These are phyloP conservation scores for Euphorbia corollata DNA, from an alignment of 441 rosid genomes.

Conservation along the genomic window DNA sequence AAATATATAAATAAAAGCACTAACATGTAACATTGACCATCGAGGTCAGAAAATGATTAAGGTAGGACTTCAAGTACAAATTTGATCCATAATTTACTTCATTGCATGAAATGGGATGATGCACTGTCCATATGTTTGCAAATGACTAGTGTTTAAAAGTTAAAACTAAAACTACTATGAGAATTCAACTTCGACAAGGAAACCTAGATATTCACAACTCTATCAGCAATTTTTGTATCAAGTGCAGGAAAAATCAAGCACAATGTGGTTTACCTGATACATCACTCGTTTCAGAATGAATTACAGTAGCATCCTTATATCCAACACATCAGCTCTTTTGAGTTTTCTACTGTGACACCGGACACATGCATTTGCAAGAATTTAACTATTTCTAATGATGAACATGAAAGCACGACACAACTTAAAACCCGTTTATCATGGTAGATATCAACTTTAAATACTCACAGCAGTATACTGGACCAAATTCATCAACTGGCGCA, in stretches of 20 bases:
- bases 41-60: background rate
- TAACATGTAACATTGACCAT: background rate
- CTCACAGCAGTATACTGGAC: conserved; percentile 93
- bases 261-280: background rate
- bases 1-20: too few relatives aligned
- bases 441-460: conserved; percentile 18
- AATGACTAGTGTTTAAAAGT: background rate
- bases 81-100: background rate
- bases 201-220: background rate
- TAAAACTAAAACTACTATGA: background rate
- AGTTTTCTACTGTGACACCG: background rate
- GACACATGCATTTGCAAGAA: background rate
- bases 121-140: background rate
- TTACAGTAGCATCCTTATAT: background rate
- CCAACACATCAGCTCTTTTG: conserved; percentile 2
- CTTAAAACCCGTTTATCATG: conserved; percentile 11
- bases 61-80: background rate
- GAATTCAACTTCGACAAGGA: conserved; percentile 3
- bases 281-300: background rate
- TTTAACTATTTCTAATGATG: background rate
- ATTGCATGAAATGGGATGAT: background rate
- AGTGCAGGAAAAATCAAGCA: background rate
- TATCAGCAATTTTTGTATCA: background rate
- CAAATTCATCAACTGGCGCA: conserved; percentile 67
- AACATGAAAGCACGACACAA: conserved; percentile 11